Evolutionary conservation across 106 monocot species (phyloP).

Genomic region (Apostasia shenzhenica): DNA sequence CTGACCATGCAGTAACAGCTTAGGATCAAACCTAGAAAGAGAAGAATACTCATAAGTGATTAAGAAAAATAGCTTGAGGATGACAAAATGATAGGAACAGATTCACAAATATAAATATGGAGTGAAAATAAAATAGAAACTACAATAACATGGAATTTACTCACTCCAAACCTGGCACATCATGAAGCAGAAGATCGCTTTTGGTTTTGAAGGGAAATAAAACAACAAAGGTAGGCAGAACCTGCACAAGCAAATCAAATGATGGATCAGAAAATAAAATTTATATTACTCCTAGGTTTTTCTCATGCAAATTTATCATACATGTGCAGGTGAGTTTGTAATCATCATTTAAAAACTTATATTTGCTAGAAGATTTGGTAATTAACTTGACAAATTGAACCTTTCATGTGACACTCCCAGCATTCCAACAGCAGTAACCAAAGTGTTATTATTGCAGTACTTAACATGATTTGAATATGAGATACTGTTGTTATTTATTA

Average conservation of each 20-base stretch:
- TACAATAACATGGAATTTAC: slow-evolving; percentile 1
- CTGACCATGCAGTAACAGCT: slow-evolving; percentile 79
- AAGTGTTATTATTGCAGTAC: no score
- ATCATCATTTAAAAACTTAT: no score
- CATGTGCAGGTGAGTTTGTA: no score
- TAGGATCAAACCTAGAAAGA: slow-evolving; percentile 67
- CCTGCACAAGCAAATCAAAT: slow-evolving; percentile 38
- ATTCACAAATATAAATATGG: not conserved
- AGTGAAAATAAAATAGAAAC: not conserved
- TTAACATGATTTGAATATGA: no score
- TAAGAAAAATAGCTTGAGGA: not conserved
- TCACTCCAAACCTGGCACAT: slow-evolving; percentile 61
- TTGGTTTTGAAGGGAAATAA: slow-evolving; percentile 44
- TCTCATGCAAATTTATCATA: no score
- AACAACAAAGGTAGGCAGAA: slow-evolving; percentile 85
- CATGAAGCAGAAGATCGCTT: slow-evolving; percentile 28
- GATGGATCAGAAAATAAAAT: not conserved
- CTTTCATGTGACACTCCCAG: no score
- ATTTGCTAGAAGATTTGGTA: no score
- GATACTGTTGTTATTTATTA: no score
- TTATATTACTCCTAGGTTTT: no score
- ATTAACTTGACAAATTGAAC: no score
- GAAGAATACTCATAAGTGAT: not conserved
- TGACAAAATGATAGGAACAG: not conserved
- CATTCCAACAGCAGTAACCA: no score